These are phyloP conservation scores for Withania somnifera DNA, from an alignment of 305 asterid species.

Conservation along the genomic window DNA sequence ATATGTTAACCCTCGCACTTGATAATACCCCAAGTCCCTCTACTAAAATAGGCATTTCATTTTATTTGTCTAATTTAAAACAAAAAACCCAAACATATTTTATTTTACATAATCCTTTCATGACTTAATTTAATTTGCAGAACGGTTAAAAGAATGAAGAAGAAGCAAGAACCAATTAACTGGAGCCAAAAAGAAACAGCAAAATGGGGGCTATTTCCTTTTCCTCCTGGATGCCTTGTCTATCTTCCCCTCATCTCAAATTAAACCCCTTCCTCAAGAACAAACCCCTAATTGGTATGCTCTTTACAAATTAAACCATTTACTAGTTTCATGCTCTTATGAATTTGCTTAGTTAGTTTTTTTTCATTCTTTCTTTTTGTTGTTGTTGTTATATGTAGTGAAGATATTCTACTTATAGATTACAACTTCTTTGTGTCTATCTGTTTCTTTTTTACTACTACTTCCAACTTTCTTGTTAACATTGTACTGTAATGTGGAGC, in stretches of 20 bases:
- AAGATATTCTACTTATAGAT: not conserved
- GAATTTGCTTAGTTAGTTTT: not conserved
- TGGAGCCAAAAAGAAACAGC: not conserved
- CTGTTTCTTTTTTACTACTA: not conserved
- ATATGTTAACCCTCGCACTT: too few relatives aligned
- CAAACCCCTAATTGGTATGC: slow-evolving; percentile 36
- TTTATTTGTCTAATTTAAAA: too few relatives aligned
- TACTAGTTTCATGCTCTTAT: not conserved
- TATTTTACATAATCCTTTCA: too few relatives aligned
- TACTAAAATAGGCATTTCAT: too few relatives aligned
- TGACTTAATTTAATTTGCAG: too few relatives aligned
- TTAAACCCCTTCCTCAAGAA: slow-evolving; percentile 15
- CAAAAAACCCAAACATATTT: too few relatives aligned
- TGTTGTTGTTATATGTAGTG: not conserved
- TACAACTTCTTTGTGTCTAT: not conserved
- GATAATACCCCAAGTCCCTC: too few relatives aligned
- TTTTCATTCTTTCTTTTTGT: not conserved
- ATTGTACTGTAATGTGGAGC: not conserved
- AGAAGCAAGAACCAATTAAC: slow-evolving; percentile 21
- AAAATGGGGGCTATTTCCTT: slow-evolving; percentile 27
- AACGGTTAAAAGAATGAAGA: not conserved
- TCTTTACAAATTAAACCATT: not conserved
- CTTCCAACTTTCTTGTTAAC: not conserved
- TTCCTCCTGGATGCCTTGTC: slow-evolving; percentile 31
- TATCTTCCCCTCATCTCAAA: slow-evolving; percentile 20